Evolutionary conservation across 148 eudicot genomes (phyloP).

Genomic region (Rhododendron ferrugineum): DNA sequence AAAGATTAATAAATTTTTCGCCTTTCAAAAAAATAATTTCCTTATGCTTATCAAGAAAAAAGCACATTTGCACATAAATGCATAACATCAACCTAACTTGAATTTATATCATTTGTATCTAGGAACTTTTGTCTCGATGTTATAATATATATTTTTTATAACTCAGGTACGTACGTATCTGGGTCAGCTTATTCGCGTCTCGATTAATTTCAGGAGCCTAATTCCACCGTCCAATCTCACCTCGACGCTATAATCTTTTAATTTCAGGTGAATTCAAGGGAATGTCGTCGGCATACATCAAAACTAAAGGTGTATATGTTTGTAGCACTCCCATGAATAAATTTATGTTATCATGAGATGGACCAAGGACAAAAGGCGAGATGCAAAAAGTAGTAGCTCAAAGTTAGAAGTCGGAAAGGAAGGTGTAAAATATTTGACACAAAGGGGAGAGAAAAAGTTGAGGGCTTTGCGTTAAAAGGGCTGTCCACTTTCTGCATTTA

Average conservation of each 20-base stretch:
- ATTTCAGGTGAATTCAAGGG: neutral
- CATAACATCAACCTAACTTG: no score
- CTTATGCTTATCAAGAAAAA: no score
- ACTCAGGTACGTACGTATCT: no score
- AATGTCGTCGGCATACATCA: neutral
- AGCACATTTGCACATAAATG: no score
- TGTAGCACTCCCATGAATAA: neutral
- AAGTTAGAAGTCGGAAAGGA: constrained; percentile 12
- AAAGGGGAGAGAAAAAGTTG: constrained; percentile 34
- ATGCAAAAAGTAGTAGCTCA: constrained; percentile 15
- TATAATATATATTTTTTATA: no score
- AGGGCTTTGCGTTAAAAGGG: constrained; percentile 61
- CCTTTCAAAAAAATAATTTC: no score
- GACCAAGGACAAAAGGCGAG: neutral
- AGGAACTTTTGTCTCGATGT: no score
- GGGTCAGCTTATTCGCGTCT: no score
- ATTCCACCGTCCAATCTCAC: no score
- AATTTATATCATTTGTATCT: no score
- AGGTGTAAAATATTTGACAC: constrained; percentile 21
- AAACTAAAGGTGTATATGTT: neutral
- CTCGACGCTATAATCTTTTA: neutral
- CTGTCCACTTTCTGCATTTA: constrained; percentile 62
- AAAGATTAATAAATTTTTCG: no score
- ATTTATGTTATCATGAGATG: neutral
- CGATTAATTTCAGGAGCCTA: no score